A percentile compares a stretch with the other conserved stretches of the same genome.
Evolutionary conservation across 2,329 filamentous ascomycete genomes (phyloP).

Genomic region (Ciborinia camelliae): DNA sequence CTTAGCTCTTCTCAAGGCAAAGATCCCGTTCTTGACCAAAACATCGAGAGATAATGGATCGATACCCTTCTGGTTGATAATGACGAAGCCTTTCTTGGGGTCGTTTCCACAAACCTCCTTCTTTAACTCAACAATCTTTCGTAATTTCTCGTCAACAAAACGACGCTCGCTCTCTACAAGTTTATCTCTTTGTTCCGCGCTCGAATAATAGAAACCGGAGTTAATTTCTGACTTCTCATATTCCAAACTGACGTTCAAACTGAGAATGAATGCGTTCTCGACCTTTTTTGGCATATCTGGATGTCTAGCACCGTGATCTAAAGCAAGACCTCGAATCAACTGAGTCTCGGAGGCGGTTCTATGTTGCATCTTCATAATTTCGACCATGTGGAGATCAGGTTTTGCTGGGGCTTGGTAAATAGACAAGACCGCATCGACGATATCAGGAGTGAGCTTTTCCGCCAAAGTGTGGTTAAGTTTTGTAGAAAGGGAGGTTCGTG

Average conservation of each 20-base stretch:
- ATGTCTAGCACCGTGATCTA: conserved; percentile 94
- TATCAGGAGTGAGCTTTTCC: conserved; percentile 86
- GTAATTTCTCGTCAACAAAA: conserved; percentile 93
- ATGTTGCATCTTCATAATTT: conserved; percentile 99
- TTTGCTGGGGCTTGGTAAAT: conserved; percentile 89
- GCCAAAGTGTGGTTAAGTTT: conserved; percentile 90
- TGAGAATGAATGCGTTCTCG: conserved; percentile 92
- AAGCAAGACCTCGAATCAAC: conserved; percentile 84
- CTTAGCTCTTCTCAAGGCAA: conserved; percentile 92
- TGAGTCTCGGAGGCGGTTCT: conserved; percentile 93
- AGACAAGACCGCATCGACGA: conserved; percentile 92
- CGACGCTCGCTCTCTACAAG: conserved; percentile 94
- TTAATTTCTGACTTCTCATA: conserved; percentile 99
- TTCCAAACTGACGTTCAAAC: conserved; percentile 92
- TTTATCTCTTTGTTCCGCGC: conserved; percentile 94
- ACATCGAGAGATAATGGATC: conserved; percentile 95
- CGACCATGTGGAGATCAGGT: conserved; percentile 97
- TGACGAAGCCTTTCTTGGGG: conserved; percentile 90
- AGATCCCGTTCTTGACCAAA: conserved; percentile 95
- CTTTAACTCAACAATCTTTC: conserved; percentile 97
- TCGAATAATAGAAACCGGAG: conserved; percentile 98
- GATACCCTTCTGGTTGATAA: conserved; percentile 99
- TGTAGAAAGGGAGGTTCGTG: conserved; percentile 88
- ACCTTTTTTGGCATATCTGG: conserved; percentile 97
- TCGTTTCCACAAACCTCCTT: conserved; percentile 95